Evolutionary conservation across 495 filamentous ascomycete genomes (phyloP).

Genomic region (Halenospora varia): DNA sequence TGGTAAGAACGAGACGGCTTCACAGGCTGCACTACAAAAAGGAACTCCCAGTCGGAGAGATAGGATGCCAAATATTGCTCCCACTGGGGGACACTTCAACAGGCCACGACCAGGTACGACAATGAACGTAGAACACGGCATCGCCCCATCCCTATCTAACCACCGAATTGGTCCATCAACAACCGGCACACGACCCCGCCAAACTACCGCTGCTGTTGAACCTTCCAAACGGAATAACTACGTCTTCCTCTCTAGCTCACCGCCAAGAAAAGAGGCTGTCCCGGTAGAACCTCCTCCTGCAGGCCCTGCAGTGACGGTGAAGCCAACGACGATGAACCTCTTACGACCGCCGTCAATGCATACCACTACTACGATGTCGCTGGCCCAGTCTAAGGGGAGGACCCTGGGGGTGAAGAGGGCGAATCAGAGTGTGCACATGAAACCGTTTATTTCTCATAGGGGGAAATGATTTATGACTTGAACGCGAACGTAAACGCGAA

Average conservation of each 20-base stretch:
- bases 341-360: constrained; percentile 17
- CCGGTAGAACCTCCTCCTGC: not conserved
- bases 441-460: too few relatives aligned
- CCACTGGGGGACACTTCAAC: too few relatives aligned
- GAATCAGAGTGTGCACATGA: too few relatives aligned
- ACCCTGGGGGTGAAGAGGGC: too few relatives aligned
- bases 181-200: constrained; percentile 9
- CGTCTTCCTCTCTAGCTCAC: constrained; percentile 25
- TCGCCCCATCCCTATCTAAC: constrained; percentile 23
- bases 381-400: not conserved
- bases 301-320: constrained; percentile 3
- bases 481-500: too few relatives aligned
- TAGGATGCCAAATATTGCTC: too few relatives aligned
- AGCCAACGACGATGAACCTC: constrained; percentile 7
- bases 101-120: constrained; percentile 31
- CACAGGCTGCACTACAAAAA: constrained; percentile 38
- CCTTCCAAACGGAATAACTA: constrained; percentile 17
- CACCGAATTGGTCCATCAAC: constrained; percentile 19
- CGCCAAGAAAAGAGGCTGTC: constrained; percentile 10
- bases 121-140: constrained; percentile 36
- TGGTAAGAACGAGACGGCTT: constrained; percentile 5
- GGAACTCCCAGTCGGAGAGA: not conserved
- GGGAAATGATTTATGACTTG: too few relatives aligned
- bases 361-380: constrained; percentile 7
- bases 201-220: not conserved